Base-by-base conservation (phyloP, 2,329 filamentous ascomycete species). In the Chaetoscypha palmicola region DNA sequence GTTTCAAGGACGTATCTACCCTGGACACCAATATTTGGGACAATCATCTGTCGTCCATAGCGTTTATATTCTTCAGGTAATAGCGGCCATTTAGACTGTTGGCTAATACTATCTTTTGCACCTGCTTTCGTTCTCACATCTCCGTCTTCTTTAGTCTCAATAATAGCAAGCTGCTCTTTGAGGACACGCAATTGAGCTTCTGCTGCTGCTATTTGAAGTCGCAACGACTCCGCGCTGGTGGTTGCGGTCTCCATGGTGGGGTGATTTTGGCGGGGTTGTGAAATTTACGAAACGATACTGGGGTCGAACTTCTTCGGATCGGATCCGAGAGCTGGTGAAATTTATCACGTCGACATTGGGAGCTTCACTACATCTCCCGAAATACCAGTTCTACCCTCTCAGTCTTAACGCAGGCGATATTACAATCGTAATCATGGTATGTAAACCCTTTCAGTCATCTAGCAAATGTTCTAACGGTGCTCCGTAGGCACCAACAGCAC, bases 11-110 rank as follows among this genome's bases (percentile, higher is more conserved):
- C 10, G 9, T 9, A 10, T 26, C 14, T 37, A 85, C 85, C 87
- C 63, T 80, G 71, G 1, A 94, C 69, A 0, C 90, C 89, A 48
- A 96, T 72, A 45, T 83, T 77, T 0, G 88, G 84, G 48, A 96
- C 78, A 52, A 97, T 90, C 69, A 97, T 81, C 66, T 96, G 91
- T 30, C 91, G 74, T 5, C 87, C 89, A 67, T 97, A 97, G 49
- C 90, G 76, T 52, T 79, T 78, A 62, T 95, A 95, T 56, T 96
- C 89, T 4, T 83, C 76, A 12, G 71, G 67, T 3, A 67, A 64
- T 2, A 95, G 69, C 0, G 86, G 86, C 83, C 86, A 91, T 51
- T 68, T 76, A 66, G 24, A 26, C 32, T 45, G 33, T 28, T 47
- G 54, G 49, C 54, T 49, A 48, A 16, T 43, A 45, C 30, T 33